Base-by-base conservation (phyloP, 225 moss, liverwort and hornwort genomes). In the Antitrichia curtipendula region DNA sequence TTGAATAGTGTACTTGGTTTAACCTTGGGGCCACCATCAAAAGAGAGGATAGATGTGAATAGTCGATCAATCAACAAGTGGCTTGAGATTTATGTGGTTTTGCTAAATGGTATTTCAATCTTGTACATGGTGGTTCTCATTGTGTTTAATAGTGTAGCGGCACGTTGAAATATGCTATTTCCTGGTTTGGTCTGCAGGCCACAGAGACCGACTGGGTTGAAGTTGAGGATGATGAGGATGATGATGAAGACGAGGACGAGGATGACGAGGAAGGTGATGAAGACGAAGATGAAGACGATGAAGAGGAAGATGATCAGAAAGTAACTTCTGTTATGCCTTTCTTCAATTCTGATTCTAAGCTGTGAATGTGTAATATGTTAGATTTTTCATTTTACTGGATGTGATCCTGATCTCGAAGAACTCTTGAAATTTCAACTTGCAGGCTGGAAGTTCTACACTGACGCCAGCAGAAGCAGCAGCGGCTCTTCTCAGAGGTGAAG, bases 141-240 rank as follows among this genome's bases (percentile, higher is more conserved):
- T 89, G 52, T 68, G 61, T 36, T 81, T 54, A 41, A 61, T 73
- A 72, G 36, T 71, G 59, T 72, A 84, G 57, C 40, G 69, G 71
- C 59, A 75, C 66, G 28, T 85, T 70, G 10, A 65, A 82, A 80
- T 63, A 52, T 45, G 62, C 16, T 43, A 8, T 77, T 75, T 77
- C 43, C 64, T 87, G 89, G 86, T 82, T 87, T 82, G 60, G 24
- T 85, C 69, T 90, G 61, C 88, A 96, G 96, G 93, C 94, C 65
- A 92, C 95, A 22, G 91, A 95, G 84, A 93, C 96, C 12, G 96
- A 96, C 83, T 96, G 96, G 96, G 93, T 96, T 60, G 96, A 96
- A 90, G 91, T 90, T 61, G 93, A 63, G 47, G 96, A 96, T 84
- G 94, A 94, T 66, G 96, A 96, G 6, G 96, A 96, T 27, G 94